Conservation (phyloP, 2,329 filamentous ascomycete species). For the Basipetospora sp. region DNA sequence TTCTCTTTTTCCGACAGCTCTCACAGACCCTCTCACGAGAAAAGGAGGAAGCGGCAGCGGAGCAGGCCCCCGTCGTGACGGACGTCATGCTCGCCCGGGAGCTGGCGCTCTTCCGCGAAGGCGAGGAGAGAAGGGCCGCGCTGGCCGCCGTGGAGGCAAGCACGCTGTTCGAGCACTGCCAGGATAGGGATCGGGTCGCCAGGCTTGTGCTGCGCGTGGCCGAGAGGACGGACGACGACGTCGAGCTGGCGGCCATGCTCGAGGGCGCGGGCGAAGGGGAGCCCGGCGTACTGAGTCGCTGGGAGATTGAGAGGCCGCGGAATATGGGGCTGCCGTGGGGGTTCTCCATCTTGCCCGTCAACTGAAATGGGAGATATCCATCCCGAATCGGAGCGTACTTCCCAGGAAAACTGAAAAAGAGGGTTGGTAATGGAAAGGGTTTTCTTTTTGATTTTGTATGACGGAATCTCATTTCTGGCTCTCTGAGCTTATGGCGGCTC, state of each 20-base stretch:
- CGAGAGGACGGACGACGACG: constrained; percentile 10
- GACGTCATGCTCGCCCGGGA: constrained; percentile 13
- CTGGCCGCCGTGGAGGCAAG: constrained; percentile 18
- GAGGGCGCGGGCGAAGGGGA: constrained; percentile 7
- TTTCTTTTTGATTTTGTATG: too few relatives aligned
- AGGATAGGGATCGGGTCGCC: constrained; percentile 18
- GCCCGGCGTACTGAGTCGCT: not conserved
- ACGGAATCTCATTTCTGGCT: too few relatives aligned
- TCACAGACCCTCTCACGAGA: too few relatives aligned
- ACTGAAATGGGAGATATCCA: constrained; percentile 14
- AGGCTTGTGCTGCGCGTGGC: constrained; percentile 18
- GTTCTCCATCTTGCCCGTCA: constrained; percentile 23
- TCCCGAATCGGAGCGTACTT: too few relatives aligned
- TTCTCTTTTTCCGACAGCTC: constrained; percentile 16
- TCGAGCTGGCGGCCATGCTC: constrained; percentile 5
- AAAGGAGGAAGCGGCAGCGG: constrained; percentile 4
- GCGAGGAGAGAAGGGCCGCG: constrained; percentile 16
- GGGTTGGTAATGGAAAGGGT: too few relatives aligned
- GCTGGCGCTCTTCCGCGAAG: constrained; percentile 17
- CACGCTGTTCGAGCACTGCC: constrained; percentile 18
- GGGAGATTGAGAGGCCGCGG: constrained; percentile 11
- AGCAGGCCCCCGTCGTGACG: constrained; percentile 12
- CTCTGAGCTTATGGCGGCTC: too few relatives aligned
- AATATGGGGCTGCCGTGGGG: constrained; percentile 24
- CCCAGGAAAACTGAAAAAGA: not conserved